Evolutionary conservation across 352 stramenopile genomes (phyloP).

Genomic region (Pythium brachiatum): DNA sequence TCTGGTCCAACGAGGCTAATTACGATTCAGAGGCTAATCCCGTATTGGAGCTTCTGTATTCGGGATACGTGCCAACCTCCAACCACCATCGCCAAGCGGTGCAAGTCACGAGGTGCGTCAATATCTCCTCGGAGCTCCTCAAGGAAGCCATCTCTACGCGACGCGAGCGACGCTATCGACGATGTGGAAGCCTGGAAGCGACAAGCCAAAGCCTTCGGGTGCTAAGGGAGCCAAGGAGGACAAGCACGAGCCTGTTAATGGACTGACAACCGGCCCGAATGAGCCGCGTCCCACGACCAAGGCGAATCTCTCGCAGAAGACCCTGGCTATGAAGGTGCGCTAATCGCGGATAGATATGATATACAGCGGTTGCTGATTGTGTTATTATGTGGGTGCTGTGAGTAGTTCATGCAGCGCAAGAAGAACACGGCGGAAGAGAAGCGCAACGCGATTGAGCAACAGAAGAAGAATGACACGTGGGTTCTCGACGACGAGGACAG

Average conservation of each 20-base stretch:
- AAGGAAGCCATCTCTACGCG: slow-evolving; percentile 1
- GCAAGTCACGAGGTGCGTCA: slow-evolving; percentile 13
- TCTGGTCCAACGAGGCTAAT: slow-evolving; percentile 1
- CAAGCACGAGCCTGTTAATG: slow-evolving; percentile 23
- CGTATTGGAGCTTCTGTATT: slow-evolving; percentile 8
- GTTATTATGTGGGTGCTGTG: neutral
- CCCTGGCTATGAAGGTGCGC: slow-evolving; percentile 80
- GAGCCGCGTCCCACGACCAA: slow-evolving; percentile 38
- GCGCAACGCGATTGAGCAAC: slow-evolving; percentile 44
- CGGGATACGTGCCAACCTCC: slow-evolving; percentile 26
- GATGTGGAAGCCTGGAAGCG: slow-evolving; percentile 65
- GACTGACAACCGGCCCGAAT: slow-evolving; percentile 17
- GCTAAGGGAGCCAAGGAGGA: neutral
- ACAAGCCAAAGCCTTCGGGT: slow-evolving; percentile 31
- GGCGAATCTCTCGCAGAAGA: slow-evolving; percentile 72
- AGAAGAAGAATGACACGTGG: slow-evolving; percentile 66
- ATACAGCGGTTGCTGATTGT: neutral
- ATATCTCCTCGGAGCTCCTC: neutral
- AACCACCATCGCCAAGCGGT: slow-evolving; percentile 31
- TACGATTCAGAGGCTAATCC: neutral
- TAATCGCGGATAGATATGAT: neutral
- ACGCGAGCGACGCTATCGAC: neutral
- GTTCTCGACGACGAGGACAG: slow-evolving; percentile 35
- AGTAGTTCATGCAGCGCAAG: slow-evolving; percentile 87
- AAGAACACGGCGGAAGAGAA: slow-evolving; percentile 58